These are phyloP conservation scores for Hyaloscypha bicolor DNA, from an alignment of 495 filamentous ascomycete genomes.

Conservation along the genomic window DNA sequence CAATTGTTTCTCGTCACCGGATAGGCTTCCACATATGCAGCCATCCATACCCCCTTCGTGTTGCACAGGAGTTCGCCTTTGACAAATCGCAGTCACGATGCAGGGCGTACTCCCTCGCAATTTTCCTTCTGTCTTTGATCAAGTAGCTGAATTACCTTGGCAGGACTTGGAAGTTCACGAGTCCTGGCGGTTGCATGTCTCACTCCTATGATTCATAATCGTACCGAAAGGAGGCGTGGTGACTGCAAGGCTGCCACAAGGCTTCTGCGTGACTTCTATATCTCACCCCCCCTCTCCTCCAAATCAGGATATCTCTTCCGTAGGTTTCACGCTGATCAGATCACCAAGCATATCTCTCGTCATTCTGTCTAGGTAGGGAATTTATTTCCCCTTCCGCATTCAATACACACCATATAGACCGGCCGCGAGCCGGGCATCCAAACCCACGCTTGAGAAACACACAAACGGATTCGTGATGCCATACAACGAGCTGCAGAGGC, in stretches of 20 bases:
- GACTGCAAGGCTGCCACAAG: slow-evolving; percentile 23
- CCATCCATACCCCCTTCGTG: background rate
- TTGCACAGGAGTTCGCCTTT: background rate
- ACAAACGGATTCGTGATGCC: slow-evolving; percentile 25
- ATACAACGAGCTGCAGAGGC: slow-evolving; percentile 30
- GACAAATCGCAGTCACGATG: slow-evolving; percentile 2
- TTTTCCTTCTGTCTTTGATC: background rate
- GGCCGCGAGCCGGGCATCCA: slow-evolving; percentile 31
- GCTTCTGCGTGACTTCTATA: slow-evolving; percentile 33
- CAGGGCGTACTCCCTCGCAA: background rate
- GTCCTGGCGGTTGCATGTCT: slow-evolving; percentile 13
- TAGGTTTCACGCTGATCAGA: slow-evolving; percentile 8
- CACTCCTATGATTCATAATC: slow-evolving; percentile 23
- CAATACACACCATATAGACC: slow-evolving; percentile 24
- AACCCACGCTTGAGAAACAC: background rate
- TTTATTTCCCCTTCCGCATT: background rate
- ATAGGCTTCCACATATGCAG: slow-evolving; percentile 14
- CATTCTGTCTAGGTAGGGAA: background rate
- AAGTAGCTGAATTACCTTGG: slow-evolving; percentile 8
- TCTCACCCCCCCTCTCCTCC: slow-evolving; percentile 11
- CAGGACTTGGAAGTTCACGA: slow-evolving; percentile 4
- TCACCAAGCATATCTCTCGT: slow-evolving; percentile 7
- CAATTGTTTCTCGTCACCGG: slow-evolving; percentile 9
- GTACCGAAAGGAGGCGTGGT: background rate
- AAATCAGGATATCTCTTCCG: background rate